phyloP scores from a whole-genome alignment of 164 flowering plant genomes.

The Houttuynia cordata region DNA sequence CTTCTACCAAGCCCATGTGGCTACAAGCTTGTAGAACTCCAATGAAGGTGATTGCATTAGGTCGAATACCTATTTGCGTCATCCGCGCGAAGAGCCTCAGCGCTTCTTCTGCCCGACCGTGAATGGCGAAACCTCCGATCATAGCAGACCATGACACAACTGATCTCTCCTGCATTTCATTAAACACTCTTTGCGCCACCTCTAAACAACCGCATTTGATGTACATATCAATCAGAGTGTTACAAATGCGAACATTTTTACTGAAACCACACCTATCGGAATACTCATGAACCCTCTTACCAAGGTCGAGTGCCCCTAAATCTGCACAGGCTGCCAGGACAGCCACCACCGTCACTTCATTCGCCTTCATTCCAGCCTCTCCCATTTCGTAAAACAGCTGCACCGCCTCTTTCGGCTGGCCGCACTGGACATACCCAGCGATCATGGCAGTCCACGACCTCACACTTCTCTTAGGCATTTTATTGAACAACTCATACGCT shows the following conservation, averaged over 20 bases:
- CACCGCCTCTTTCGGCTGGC: conserved; percentile 48
- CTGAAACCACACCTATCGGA: conserved; percentile 30
- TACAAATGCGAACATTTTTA: conserved; percentile 35
- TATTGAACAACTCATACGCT: conserved; percentile 34
- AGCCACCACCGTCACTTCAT: conserved; percentile 63
- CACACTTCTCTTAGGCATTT: conserved; percentile 50
- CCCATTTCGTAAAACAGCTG: conserved; percentile 44
- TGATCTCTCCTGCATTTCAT: conserved; percentile 42
- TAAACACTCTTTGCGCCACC: conserved; percentile 37
- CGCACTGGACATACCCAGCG: conserved; percentile 48
- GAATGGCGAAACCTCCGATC: conserved; percentile 60
- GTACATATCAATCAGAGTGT: conserved; percentile 72
- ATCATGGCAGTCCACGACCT: conserved; percentile 67
- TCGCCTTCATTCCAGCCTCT: conserved; percentile 32
- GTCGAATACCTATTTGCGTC: conserved; percentile 29
- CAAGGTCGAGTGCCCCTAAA: conserved; percentile 48
- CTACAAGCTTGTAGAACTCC: conserved; percentile 59
- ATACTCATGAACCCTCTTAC: conserved; percentile 47
- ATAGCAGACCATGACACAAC: conserved; percentile 74
- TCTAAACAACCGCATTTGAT: conserved; percentile 61
- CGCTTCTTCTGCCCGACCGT: conserved; percentile 43
- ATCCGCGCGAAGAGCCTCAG: conserved; percentile 28
- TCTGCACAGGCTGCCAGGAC: conserved; percentile 71
- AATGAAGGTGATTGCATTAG: conserved; percentile 47
- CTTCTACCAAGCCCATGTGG: conserved; percentile 42